Percentiles rank a stretch among this genome's conserved stretches.
phyloP scores from a whole-genome alignment of 1,139 yeast species.

The Debaryomyces singareniensis region DNA sequence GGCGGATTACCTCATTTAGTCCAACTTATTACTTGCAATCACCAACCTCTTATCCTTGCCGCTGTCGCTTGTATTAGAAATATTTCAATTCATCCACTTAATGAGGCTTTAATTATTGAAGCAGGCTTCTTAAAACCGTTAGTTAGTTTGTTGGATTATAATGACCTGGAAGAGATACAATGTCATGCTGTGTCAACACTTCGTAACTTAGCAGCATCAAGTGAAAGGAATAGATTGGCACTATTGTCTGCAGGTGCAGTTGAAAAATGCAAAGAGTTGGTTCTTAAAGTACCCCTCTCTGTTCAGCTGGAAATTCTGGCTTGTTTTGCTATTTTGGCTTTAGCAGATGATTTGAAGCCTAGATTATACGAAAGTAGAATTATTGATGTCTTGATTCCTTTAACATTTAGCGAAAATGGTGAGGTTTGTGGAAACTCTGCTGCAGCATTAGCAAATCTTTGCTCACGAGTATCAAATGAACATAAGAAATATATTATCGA shows the following conservation, averaged over 20 bases:
- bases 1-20: conserved; percentile 93
- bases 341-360: conserved; percentile 91
- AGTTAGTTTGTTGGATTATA: conserved; percentile 75
- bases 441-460: conserved; percentile 93
- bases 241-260: conserved; percentile 95
- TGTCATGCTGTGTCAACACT: conserved; percentile 96
- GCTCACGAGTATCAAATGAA: conserved; percentile 76
- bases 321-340: conserved; percentile 91
- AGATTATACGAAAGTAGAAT: conserved; percentile 80
- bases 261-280: conserved; percentile 84
- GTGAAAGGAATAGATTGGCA: conserved; percentile 88
- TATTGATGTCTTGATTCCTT: conserved; percentile 82
- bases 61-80: conserved; percentile 98
- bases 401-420: conserved; percentile 80
- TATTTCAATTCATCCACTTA: conserved; percentile 91
- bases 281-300: conserved; percentile 74
- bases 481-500: conserved; percentile 70
- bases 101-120: conserved; percentile 90
- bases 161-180: conserved; percentile 91
- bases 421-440: conserved; percentile 99
- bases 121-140: conserved; percentile 92
- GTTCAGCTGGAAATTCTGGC: conserved; percentile 97
- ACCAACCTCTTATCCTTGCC: conserved; percentile 88
- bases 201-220: conserved; percentile 91
- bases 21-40: conserved; percentile 78